Evolutionary conservation across 2,329 filamentous ascomycete genomes (phyloP).

Genomic region (Aspergillus ustus): DNA sequence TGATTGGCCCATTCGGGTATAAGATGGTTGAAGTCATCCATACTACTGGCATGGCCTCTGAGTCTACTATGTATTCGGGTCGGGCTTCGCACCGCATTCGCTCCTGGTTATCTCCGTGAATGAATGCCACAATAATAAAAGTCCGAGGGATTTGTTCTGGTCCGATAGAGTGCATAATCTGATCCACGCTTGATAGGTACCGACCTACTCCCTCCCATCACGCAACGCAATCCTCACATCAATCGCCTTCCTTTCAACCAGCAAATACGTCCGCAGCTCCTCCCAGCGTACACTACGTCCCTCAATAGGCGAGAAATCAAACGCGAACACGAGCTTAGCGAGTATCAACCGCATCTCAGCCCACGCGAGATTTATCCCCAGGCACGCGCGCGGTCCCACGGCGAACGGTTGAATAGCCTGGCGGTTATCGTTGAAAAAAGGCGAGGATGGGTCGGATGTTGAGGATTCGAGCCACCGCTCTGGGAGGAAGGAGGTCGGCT

Average conservation of each 20-base stretch:
- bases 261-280: slow-evolving; percentile 10
- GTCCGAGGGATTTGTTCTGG: too few species aligned
- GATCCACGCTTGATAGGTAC: too few species aligned
- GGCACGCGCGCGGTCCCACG: slow-evolving; percentile 72
- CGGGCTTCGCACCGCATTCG: too few species aligned
- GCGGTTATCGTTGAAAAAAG: slow-evolving; percentile 10
- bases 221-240: slow-evolving; percentile 3
- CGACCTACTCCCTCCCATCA: neutral
- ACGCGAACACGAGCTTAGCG: neutral
- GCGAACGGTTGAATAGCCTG: slow-evolving; percentile 60
- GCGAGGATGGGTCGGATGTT: neutral
- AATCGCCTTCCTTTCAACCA: slow-evolving; percentile 13
- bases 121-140: too few species aligned
- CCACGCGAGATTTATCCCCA: slow-evolving; percentile 76
- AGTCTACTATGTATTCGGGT: too few species aligned
- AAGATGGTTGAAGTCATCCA: too few species aligned
- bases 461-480: slow-evolving; percentile 13
- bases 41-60: too few species aligned
- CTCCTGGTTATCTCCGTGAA: too few species aligned
- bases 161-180: too few species aligned
- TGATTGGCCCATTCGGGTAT: too few species aligned
- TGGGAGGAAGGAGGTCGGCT: neutral
- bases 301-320: slow-evolving; percentile 4
- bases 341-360: slow-evolving; percentile 10
- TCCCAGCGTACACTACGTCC: slow-evolving; percentile 10